phyloP scores from a whole-genome alignment of 768 basidiomycete species.

The Dioszegia hungarica region DNA sequence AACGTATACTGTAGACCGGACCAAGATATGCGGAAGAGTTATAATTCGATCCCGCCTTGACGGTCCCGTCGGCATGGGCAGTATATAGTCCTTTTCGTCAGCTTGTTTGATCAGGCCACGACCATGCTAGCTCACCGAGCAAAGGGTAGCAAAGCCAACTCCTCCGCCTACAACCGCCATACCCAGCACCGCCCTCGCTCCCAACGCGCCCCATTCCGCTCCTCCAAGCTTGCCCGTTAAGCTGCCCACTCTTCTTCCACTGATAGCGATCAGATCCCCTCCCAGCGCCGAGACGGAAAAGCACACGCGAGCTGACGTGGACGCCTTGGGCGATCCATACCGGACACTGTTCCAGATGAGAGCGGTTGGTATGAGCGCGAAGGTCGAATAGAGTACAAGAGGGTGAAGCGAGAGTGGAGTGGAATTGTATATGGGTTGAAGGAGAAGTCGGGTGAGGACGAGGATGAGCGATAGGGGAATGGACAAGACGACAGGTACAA shows the following conservation, averaged over 20 bases:
- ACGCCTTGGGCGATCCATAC: neutral
- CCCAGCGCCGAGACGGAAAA: conserved; percentile 21
- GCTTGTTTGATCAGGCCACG: neutral
- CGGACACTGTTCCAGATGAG: conserved; percentile 18
- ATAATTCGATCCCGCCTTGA: neutral
- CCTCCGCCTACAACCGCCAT: conserved; percentile 20
- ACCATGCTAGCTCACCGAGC: conserved; percentile 22
- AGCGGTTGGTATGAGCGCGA: conserved; percentile 12
- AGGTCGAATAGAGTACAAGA: conserved; percentile 3
- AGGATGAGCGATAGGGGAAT: conserved; percentile 26
- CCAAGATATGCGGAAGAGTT: conserved; percentile 4
- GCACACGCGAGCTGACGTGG: conserved; percentile 25
- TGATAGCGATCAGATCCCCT: conserved; percentile 24
- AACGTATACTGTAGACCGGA: conserved; percentile 13
- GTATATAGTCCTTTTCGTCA: conserved; percentile 27
- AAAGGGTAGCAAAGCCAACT: conserved; percentile 20
- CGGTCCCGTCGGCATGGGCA: conserved; percentile 1
- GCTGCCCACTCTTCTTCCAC: conserved; percentile 24
- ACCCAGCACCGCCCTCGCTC: conserved; percentile 17
- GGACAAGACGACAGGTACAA: conserved; percentile 19
- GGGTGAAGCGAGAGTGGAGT: conserved; percentile 28
- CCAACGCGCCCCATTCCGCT: conserved; percentile 26
- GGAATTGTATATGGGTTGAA: conserved; percentile 34
- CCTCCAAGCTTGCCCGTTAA: conserved; percentile 13
- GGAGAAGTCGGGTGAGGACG: conserved; percentile 16